These are phyloP conservation scores for Amoebophrya sp. DNA, from an alignment of 169 alveolate genomes.

Conservation along the genomic window DNA sequence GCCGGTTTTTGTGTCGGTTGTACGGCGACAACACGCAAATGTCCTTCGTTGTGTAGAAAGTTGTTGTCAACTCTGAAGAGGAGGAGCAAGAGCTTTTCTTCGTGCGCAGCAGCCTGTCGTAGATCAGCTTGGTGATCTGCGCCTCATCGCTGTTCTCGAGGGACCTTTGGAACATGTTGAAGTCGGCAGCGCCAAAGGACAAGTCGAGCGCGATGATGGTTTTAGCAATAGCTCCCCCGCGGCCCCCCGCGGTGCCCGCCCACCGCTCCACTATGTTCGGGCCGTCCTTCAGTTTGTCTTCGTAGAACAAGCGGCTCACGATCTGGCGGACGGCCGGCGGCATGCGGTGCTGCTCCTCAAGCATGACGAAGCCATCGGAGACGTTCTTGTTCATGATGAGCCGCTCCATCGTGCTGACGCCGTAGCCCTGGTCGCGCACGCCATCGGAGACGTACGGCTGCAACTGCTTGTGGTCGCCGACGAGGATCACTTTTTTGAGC, in stretches of 20 bases:
- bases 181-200: neutral
- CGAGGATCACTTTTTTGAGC: neutral
- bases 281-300: neutral
- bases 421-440: neutral
- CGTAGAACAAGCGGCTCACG: neutral
- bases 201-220: neutral
- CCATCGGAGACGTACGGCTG: constrained; percentile 11
- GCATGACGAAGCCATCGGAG: neutral
- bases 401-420: constrained; percentile 1
- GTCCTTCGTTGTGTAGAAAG: neutral
- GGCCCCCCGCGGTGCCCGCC: neutral
- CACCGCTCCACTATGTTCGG: neutral
- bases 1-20: constrained; percentile 7
- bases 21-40: constrained; percentile 9
- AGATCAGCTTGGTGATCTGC: neutral
- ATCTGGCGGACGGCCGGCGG: constrained; percentile 4
- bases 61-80: no score
- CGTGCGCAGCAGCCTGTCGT: neutral
- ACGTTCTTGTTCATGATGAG: neutral
- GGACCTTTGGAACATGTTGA: neutral
- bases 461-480: constrained; percentile 15
- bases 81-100: no score
- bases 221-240: neutral
- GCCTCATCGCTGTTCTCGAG: neutral
- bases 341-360: constrained; percentile 18